phyloP scores from a whole-genome alignment of 2,329 filamentous ascomycete species.

The Scleromitrula shiraiana region DNA sequence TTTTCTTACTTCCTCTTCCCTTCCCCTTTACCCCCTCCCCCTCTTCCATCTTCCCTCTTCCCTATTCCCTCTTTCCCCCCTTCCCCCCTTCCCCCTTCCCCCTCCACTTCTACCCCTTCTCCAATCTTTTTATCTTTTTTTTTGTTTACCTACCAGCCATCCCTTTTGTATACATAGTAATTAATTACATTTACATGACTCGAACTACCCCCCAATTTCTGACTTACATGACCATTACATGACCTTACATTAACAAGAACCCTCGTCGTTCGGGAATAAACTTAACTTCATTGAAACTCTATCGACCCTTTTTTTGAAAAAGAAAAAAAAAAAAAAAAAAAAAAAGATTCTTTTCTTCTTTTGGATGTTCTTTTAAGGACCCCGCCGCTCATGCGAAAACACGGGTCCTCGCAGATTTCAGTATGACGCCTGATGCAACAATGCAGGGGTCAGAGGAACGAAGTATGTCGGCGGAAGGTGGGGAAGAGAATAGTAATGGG shows the following conservation, averaged over 20 bases:
- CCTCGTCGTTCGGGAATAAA: background rate
- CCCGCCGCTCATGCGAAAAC: slow-evolving; percentile 12
- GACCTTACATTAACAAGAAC: background rate
- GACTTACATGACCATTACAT: slow-evolving; percentile 2
- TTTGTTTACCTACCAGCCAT: background rate
- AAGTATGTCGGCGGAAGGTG: background rate
- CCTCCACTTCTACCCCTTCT: background rate
- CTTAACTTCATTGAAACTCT: no score
- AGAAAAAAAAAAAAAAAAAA: no score
- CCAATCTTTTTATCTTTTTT: background rate
- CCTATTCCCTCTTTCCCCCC: background rate
- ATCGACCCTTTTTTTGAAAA: no score
- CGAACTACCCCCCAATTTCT: background rate
- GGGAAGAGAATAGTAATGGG: background rate
- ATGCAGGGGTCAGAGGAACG: background rate
- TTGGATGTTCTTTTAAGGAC: no score
- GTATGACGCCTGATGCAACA: slow-evolving; percentile 14
- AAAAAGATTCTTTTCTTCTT: no score
- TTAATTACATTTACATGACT: slow-evolving; percentile 10
- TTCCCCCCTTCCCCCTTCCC: no score
- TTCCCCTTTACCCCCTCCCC: no score
- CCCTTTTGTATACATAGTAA: background rate
- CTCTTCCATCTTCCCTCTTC: no score
- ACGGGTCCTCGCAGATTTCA: slow-evolving; percentile 17
- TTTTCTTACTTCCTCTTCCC: no score